These are phyloP conservation scores for Cercospora sp. DNA, from an alignment of 2,329 filamentous ascomycete genomes.

Conservation along the genomic window DNA sequence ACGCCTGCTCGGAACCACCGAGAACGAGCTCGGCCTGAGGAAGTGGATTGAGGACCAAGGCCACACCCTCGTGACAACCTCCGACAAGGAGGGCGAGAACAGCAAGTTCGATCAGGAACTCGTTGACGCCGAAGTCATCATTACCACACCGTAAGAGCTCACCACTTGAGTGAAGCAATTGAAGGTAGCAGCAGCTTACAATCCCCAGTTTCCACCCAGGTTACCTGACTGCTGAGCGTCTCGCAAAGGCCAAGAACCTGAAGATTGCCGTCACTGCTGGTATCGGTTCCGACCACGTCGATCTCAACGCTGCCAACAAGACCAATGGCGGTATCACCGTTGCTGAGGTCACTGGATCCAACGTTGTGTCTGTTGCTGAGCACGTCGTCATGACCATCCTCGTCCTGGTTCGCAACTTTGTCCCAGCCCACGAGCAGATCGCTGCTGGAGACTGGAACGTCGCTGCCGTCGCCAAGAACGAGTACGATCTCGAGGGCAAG, in stretches of 20 bases:
- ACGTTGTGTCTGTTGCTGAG: conserved; percentile 97
- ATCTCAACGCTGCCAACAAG: conserved; percentile 94
- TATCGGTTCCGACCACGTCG: conserved; percentile 97
- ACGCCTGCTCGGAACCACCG: conserved; percentile 85
- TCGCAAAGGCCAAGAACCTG: conserved; percentile 97
- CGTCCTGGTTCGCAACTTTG: conserved; percentile 93
- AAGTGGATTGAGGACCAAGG: conserved; percentile 98
- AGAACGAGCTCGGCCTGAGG: conserved; percentile 96
- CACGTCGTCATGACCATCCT: conserved; percentile 99
- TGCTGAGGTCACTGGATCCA: conserved; percentile 95
- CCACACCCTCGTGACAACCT: conserved; percentile 94
- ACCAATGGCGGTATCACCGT: conserved; percentile 98
- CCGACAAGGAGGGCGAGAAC: conserved; percentile 92
- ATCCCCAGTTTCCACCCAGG: conserved; percentile 84
- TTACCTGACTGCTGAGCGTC: conserved; percentile 93
- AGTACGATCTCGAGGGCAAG: conserved; percentile 97
- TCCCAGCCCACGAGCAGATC: conserved; percentile 94
- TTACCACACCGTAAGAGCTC: conserved; percentile 81
- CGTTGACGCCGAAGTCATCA: conserved; percentile 96
- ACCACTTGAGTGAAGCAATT: not conserved
- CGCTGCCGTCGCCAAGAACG: conserved; percentile 93
- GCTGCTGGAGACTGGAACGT: conserved; percentile 90
- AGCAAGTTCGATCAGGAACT: conserved; percentile 95
- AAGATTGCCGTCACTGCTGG: conserved; percentile 96
- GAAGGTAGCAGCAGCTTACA: not conserved